These are phyloP conservation scores for Primulina tabacum DNA, from an alignment of 257 asterid genomes.

Conservation along the genomic window DNA sequence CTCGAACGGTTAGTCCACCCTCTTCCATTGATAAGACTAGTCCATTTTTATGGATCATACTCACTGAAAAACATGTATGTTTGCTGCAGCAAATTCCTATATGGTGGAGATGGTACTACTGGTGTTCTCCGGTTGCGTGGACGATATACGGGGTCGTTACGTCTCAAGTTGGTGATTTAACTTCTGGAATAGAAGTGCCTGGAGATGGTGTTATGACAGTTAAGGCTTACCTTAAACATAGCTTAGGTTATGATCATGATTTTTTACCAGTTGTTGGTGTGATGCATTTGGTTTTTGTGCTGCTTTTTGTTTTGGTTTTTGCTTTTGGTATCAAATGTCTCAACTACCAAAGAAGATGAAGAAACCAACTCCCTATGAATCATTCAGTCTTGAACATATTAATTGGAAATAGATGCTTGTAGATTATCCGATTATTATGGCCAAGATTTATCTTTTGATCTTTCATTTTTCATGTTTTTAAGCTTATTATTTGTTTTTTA, in stretches of 20 bases:
- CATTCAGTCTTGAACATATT: no score
- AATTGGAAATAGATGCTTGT: no score
- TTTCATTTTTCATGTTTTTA: no score
- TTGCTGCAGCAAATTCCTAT: conserved; percentile 41
- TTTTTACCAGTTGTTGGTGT: conserved; percentile 44
- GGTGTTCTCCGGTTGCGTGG: conserved; percentile 54
- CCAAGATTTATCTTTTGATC: no score
- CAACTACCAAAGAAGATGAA: conserved; percentile 52
- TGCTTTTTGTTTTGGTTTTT: conserved; percentile 33
- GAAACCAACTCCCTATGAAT: not conserved
- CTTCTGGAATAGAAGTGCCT: conserved; percentile 31
- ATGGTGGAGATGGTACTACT: conserved; percentile 71
- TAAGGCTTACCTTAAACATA: conserved; percentile 29
- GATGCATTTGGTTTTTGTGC: conserved; percentile 42
- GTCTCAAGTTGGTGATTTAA: conserved; percentile 41
- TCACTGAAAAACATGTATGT: not conserved
- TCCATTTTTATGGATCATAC: not conserved
- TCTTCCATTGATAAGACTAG: not conserved
- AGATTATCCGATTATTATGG: no score
- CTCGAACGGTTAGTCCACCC: conserved; percentile 30
- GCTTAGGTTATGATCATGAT: conserved; percentile 37
- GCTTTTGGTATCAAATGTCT: conserved; percentile 43
- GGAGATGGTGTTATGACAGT: conserved; percentile 36
- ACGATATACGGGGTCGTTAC: conserved; percentile 42
- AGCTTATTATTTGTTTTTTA: no score